A percentile compares a stretch with the other conserved stretches of the same genome.
These are phyloP conservation scores for Irineochytrium annulatum DNA, from an alignment of 192 early-diverging fungal genomes.

Conservation along the genomic window DNA sequence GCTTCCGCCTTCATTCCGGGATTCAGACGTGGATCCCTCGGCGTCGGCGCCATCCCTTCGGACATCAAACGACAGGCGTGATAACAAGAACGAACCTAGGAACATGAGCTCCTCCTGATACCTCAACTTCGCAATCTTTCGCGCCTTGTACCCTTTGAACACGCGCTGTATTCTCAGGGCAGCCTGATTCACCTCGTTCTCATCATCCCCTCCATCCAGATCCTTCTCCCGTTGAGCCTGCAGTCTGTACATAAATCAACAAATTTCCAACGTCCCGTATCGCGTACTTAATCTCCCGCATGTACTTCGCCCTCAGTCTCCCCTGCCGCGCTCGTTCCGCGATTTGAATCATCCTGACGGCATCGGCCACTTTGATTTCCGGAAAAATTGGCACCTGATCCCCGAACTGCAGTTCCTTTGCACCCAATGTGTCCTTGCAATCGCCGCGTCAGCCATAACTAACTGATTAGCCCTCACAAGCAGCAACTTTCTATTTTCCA, in stretches of 20 bases:
- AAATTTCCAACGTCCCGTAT: not conserved
- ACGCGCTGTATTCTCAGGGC: slow-evolving; percentile 51
- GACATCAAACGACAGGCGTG: not conserved
- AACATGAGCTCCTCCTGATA: slow-evolving; percentile 50
- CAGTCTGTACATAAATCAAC: slow-evolving; percentile 24
- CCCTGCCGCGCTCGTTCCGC: slow-evolving; percentile 58
- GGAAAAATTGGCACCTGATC: slow-evolving; percentile 42
- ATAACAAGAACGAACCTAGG: slow-evolving; percentile 30
- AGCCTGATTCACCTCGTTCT: slow-evolving; percentile 45
- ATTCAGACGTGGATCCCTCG: slow-evolving; percentile 35
- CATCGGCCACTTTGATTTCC: slow-evolving; percentile 40
- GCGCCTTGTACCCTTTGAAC: slow-evolving; percentile 49
- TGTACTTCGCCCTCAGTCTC: slow-evolving; percentile 55
- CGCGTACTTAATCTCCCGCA: slow-evolving; percentile 53
- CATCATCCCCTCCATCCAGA: slow-evolving; percentile 50
- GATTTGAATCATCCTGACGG: slow-evolving; percentile 51
- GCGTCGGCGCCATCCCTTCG: slow-evolving; percentile 36
- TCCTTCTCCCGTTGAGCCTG: slow-evolving; percentile 56
- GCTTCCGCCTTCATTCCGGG: slow-evolving; percentile 36
- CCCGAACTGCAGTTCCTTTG: slow-evolving; percentile 41
- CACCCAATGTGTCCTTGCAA: slow-evolving; percentile 41
- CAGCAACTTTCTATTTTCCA: slow-evolving; percentile 22
- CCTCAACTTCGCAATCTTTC: slow-evolving; percentile 32
- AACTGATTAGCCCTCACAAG: slow-evolving; percentile 24
- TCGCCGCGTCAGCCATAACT: not conserved